Evolutionary conservation across 441 rosid genomes (phyloP), one percentile per base, ranked within the genome.

Genomic region (Eutrema salsugineum): DNA sequence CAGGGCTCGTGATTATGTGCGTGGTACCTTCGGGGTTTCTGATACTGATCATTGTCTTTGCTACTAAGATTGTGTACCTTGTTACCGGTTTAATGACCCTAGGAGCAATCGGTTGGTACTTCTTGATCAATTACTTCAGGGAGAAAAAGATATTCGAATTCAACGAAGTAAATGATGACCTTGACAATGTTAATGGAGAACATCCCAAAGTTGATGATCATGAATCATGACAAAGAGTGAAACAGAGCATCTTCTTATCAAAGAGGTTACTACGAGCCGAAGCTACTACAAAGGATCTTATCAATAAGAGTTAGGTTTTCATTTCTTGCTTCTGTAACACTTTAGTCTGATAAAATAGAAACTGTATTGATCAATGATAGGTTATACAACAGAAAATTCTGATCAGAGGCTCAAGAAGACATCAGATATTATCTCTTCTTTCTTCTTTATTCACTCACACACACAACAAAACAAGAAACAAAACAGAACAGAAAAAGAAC

Each of bases 21-120:
- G 68, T 85, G 80, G 64, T 93, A 6, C 97, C 98, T 65, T 85
- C 86, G 2, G 85, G 56, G 46, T 93, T 93, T 76, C 70, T 91
- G 64, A 16, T 91, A 0, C 30, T 82, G 49, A 82, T 91, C 1
- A 80, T 93, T 82, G 85, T 68, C 3, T 63, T 89, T 56, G 97
- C 95, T 6, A 87, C 90, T 0, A 86, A 78, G 80, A 72, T 67
- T 14, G 93, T 89, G 19, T 91, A 68, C 73, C 66, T 89, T 53
- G 80, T 91, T 22, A 79, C 86, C 35, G 89, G 90, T 5, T 12
- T 86, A 40, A 79, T 89, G 87, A 88, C 95, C 5, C 27, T 77
- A 8, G 83, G 83, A 33, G 94, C 89, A 32, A 63, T 92, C 59
- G 80, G 79, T 66, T 88, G 91, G 88, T 87, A 76, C 69, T 88